Percentiles rank a stretch among this genome's conserved stretches.
These are phyloP conservation scores for Saccharomyces cerevisiae DNA, from an alignment of 805 yeast genomes.

Conservation along the genomic window DNA sequence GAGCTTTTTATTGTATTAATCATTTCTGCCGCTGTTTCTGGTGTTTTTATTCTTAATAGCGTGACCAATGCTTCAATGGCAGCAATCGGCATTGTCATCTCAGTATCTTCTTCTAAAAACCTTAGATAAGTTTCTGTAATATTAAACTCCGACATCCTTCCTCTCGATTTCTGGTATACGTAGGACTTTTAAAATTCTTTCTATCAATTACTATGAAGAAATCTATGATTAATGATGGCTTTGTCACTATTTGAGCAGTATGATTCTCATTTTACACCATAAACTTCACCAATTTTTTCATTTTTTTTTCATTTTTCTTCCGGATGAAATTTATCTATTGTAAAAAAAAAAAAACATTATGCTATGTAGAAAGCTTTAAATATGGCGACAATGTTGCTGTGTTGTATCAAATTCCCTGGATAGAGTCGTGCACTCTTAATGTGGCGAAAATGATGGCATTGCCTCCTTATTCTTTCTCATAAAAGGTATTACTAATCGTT, in stretches of 20 bases:
- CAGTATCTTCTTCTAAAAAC: conserved; percentile 83
- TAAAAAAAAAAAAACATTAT: background rate
- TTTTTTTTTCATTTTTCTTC: background rate
- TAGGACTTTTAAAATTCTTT: background rate
- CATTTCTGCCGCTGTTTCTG: conserved; percentile 88
- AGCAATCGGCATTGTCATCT: conserved; percentile 98
- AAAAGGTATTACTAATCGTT: no score
- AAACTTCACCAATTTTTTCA: background rate
- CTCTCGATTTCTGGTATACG: background rate
- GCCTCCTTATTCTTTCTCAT: no score
- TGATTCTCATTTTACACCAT: background rate
- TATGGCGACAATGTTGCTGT: no score
- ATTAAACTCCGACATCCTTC: conserved; percentile 46
- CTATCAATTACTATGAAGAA: background rate
- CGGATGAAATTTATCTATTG: background rate
- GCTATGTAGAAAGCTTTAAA: no score
- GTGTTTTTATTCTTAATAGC: conserved; percentile 71
- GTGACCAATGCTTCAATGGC: conserved; percentile 93
- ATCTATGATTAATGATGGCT: background rate
- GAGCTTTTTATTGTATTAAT: conserved; percentile 75
- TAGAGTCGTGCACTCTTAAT: no score
- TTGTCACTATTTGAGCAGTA: background rate
- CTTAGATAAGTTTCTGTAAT: conserved; percentile 72
- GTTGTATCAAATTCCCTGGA: no score
- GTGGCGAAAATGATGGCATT: no score